Percentiles rank a stretch among this genome's conserved stretches.
Evolutionary conservation across 495 filamentous ascomycete species (phyloP).

Genomic region (Lasiosphaeriaceae sp.): DNA sequence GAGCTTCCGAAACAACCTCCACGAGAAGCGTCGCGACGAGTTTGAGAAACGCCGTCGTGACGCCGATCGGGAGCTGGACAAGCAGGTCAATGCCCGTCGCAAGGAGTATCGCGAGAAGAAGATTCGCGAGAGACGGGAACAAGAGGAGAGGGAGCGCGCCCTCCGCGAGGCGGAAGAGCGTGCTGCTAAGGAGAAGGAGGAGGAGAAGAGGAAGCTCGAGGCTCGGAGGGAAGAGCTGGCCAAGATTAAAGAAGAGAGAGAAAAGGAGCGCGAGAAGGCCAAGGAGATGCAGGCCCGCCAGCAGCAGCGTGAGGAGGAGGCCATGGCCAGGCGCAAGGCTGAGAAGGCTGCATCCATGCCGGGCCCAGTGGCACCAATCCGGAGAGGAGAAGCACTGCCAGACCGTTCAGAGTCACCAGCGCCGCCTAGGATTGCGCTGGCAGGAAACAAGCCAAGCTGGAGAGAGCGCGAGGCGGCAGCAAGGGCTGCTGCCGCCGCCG

Average conservation of each 20-base stretch:
- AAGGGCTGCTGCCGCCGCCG: slow-evolving; percentile 19
- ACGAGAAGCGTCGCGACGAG: slow-evolving; percentile 83
- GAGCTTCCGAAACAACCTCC: slow-evolving; percentile 71
- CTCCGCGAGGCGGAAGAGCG: slow-evolving; percentile 82
- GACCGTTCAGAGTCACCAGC: slow-evolving; percentile 33
- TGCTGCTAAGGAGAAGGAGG: slow-evolving; percentile 72
- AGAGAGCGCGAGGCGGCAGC: slow-evolving; percentile 39
- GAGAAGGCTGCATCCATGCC: slow-evolving; percentile 36
- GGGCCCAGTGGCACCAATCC: slow-evolving; percentile 7
- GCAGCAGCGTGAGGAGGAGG: slow-evolving; percentile 50
- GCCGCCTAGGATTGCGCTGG: slow-evolving; percentile 27
- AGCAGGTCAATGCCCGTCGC: slow-evolving; percentile 78
- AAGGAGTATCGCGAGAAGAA: slow-evolving; percentile 77
- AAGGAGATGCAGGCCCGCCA: slow-evolving; percentile 49
- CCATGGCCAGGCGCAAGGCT: slow-evolving; percentile 46
- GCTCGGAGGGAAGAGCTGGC: slow-evolving; percentile 56
- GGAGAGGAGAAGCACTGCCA: slow-evolving; percentile 34
- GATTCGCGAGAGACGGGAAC: slow-evolving; percentile 71
- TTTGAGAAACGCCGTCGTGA: slow-evolving; percentile 89
- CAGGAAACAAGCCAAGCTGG: slow-evolving; percentile 38
- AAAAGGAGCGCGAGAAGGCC: slow-evolving; percentile 70
- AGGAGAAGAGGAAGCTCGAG: slow-evolving; percentile 69
- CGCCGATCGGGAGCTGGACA: slow-evolving; percentile 84
- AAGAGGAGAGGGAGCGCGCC: slow-evolving; percentile 72
- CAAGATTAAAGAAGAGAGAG: slow-evolving; percentile 74